Percentiles rank a stretch among this genome's conserved stretches.
Conservation (phyloP, 2,329 filamentous ascomycete genomes). For the Elsinoe ampelina region DNA sequence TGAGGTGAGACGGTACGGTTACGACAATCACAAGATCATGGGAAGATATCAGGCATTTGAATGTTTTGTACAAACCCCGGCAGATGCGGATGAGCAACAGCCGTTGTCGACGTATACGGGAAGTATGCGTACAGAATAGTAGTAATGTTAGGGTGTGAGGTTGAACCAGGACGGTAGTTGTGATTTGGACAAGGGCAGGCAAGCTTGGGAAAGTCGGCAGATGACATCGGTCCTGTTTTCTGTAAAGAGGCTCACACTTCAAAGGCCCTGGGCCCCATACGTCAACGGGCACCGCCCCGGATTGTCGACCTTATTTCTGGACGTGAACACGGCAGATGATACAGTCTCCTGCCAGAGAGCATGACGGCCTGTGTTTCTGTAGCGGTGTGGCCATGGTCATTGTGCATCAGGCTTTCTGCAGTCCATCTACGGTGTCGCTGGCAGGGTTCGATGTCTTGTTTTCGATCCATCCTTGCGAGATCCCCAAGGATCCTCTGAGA, state of each 20-base stretch:
- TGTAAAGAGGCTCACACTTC: too few relatives aligned
- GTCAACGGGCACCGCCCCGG: background rate
- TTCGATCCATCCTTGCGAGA: background rate
- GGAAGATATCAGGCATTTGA: slow-evolving; percentile 1
- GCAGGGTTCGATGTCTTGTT: background rate
- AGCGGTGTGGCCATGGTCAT: background rate
- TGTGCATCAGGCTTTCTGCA: background rate
- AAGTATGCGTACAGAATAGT: background rate
- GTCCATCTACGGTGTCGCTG: background rate
- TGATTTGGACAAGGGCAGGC: slow-evolving; percentile 9
- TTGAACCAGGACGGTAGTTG: slow-evolving; percentile 9
- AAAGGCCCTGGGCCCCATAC: background rate
- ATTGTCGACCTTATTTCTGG: background rate
- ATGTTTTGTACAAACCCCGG: slow-evolving; percentile 3
- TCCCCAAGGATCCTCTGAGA: too few relatives aligned
- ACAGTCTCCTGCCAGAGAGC: too few relatives aligned
- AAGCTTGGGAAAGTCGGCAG: slow-evolving; percentile 5
- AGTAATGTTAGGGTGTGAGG: background rate
- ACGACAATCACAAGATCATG: background rate
- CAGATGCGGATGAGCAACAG: slow-evolving; percentile 1
- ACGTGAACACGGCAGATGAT: background rate
- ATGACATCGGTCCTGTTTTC: slow-evolving; percentile 4
- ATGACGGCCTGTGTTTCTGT: background rate
- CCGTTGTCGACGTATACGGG: slow-evolving; percentile 2
- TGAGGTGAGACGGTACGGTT: background rate